phyloP scores from a whole-genome alignment of 1,284 basidiomycete genomes.

The Tilletia horrida region DNA sequence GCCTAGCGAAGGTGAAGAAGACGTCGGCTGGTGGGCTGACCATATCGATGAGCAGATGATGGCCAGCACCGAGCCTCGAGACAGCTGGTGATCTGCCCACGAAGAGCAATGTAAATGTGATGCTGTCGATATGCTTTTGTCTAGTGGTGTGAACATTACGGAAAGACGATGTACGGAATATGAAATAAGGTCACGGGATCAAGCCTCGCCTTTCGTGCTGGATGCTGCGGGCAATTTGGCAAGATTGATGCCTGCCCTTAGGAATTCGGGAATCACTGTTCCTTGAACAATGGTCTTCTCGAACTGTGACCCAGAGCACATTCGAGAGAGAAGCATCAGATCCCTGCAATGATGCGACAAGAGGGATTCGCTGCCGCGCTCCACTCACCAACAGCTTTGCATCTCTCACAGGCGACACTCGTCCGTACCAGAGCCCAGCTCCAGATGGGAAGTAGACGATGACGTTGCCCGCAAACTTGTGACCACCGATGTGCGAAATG shows the following conservation, averaged over 20 bases:
- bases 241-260: slow-evolving; percentile 15
- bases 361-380: too few relatives aligned
- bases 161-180: too few relatives aligned
- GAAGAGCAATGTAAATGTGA: too few relatives aligned
- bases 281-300: slow-evolving; percentile 16
- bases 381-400: neutral
- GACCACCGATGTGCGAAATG: slow-evolving; percentile 84
- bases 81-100: neutral
- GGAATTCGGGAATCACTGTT: neutral
- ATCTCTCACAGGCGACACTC: slow-evolving; percentile 60
- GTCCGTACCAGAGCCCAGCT: slow-evolving; percentile 83
- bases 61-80: neutral
- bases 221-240: neutral
- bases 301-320: neutral
- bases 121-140: too few relatives aligned
- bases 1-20: neutral
- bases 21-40: neutral
- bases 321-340: too few relatives aligned
- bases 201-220: too few relatives aligned
- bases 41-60: neutral
- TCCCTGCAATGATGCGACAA: too few relatives aligned
- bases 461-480: slow-evolving; percentile 85
- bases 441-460: slow-evolving; percentile 83
- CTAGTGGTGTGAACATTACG: too few relatives aligned
- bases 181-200: too few relatives aligned